Evolutionary conservation across 805 yeast species (phyloP).

Genomic region (Wickerhamomyces kurtzmanii): DNA sequence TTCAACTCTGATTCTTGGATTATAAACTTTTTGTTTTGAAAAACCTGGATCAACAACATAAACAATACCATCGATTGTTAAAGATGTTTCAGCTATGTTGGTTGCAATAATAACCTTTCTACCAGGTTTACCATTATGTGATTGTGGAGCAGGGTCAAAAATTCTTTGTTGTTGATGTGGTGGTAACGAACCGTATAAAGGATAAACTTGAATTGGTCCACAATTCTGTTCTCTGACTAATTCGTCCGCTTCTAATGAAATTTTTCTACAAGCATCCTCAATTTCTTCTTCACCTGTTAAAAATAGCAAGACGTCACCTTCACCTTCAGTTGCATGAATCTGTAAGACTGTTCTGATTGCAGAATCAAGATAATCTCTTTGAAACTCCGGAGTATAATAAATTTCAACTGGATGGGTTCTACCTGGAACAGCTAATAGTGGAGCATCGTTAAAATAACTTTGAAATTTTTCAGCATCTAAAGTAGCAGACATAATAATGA

Average conservation of each 20-base stretch:
- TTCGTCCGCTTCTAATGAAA: slow-evolving; percentile 82
- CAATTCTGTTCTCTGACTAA: slow-evolving; percentile 79
- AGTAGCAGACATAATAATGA: slow-evolving; percentile 96
- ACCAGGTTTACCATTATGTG: slow-evolving; percentile 81
- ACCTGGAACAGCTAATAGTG: slow-evolving; percentile 93
- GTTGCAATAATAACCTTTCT: slow-evolving; percentile 89
- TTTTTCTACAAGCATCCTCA: slow-evolving; percentile 91
- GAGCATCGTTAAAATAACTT: slow-evolving; percentile 81
- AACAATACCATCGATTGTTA: slow-evolving; percentile 95
- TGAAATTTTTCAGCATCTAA: slow-evolving; percentile 96
- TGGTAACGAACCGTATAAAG: slow-evolving; percentile 92
- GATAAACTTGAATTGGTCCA: slow-evolving; percentile 86
- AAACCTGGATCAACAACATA: slow-evolving; percentile 98
- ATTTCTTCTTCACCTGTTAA: slow-evolving; percentile 97
- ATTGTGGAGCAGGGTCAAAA: slow-evolving; percentile 80
- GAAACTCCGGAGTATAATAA: slow-evolving; percentile 94
- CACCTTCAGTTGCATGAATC: slow-evolving; percentile 93
- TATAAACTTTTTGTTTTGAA: slow-evolving; percentile 92
- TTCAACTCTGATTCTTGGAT: slow-evolving; percentile 93
- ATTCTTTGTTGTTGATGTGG: slow-evolving; percentile 93
- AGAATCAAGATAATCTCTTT: slow-evolving; percentile 88
- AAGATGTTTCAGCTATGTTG: slow-evolving; percentile 94
- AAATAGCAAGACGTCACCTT: slow-evolving; percentile 81
- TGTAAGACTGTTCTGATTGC: slow-evolving; percentile 93
- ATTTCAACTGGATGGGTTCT: slow-evolving; percentile 97